These are phyloP conservation scores for Yarrowia alimentaria DNA, from an alignment of 805 yeast genomes.

Conservation along the genomic window DNA sequence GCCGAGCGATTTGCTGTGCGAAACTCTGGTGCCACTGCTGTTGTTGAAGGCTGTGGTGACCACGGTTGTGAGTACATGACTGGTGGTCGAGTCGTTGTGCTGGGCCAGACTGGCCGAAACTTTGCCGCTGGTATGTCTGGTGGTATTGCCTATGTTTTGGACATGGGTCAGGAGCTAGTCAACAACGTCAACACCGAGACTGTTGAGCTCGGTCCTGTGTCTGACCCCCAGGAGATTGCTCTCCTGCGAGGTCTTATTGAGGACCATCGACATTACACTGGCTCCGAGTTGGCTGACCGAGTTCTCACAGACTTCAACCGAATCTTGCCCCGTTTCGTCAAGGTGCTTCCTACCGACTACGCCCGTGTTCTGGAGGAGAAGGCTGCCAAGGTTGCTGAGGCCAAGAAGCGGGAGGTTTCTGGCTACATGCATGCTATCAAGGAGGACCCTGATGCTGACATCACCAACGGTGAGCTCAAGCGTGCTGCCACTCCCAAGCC, in stretches of 20 bases:
- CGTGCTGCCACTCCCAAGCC: conserved; percentile 43
- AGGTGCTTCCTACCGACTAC: conserved; percentile 90
- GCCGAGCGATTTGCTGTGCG: conserved; percentile 98
- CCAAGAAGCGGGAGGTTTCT: conserved; percentile 63
- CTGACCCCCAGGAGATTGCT: conserved; percentile 90
- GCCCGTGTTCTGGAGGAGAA: conserved; percentile 83
- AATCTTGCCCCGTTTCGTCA: conserved; percentile 82
- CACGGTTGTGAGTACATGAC: conserved; percentile 99
- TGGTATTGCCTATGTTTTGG: conserved; percentile 96
- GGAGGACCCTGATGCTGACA: conserved; percentile 82
- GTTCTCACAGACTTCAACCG: conserved; percentile 85
- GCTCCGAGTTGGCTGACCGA: conserved; percentile 82
- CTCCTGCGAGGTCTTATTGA: conserved; percentile 89
- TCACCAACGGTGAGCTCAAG: conserved; percentile 84
- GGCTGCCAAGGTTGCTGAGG: conserved; percentile 59
- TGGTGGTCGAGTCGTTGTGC: conserved; percentile 94
- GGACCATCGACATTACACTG: conserved; percentile 93
- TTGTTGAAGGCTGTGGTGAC: conserved; percentile 96
- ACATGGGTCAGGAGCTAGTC: conserved; percentile 90
- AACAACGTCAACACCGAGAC: conserved; percentile 74
- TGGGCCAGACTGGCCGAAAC: conserved; percentile 88
- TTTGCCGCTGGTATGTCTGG: conserved; percentile 99
- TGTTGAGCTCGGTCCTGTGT: conserved; percentile 72
- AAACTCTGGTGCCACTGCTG: conserved; percentile 97
- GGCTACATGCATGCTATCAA: conserved; percentile 62